Base-by-base conservation (phyloP, 805 yeast genomes). In the Spathaspora gorwiae region DNA sequence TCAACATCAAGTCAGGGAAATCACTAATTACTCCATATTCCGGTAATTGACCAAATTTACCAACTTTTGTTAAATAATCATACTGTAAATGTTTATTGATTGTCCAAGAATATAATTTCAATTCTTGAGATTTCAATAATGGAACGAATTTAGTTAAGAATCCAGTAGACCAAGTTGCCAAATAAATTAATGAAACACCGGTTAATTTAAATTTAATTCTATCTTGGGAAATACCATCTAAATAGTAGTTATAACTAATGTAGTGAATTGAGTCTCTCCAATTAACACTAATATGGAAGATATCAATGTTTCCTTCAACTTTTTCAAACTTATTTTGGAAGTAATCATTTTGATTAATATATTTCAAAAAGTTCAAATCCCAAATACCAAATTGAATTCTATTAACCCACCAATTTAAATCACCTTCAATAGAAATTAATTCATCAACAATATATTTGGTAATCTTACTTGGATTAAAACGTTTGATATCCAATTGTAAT, bases 321-420 rank as follows among this genome's bases (percentile, higher is more conserved):
- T 37, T 26, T 8, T 45, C 32, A 41, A 64, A 61, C 12, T 56
- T 44, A 9, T 54, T 42, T 48, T 60, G 66, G 50, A 70, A 69
- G 45, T 52, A 64, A 1, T 55, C 59, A 36, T 69, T 68, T 47
- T 71, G 75, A 52, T 71, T 71, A 47, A 70, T 45, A 52, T 58
- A 70, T 49, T 68, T 66, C 38, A 69, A 48, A 42, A 66, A 61
- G 32, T 62, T 57, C 45, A 71, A 54, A 47, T 66, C 65, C 76
- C 76, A 71, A 19, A 70, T 51, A 5, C 75, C 76, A 44, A 69
- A 57, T 47, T 66, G 70, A 27, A 71, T 50, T 24, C 64, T 60
- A 26, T 62, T 60, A 29, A 55, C 60, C 76, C 75, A 71, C 64
- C 66, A 71, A 14, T 52, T 39, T 12, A 70, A 51, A 41, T 70